phyloP scores from a whole-genome alignment of 768 basidiomycete species.

The Paxillus ammoniavirescens region DNA sequence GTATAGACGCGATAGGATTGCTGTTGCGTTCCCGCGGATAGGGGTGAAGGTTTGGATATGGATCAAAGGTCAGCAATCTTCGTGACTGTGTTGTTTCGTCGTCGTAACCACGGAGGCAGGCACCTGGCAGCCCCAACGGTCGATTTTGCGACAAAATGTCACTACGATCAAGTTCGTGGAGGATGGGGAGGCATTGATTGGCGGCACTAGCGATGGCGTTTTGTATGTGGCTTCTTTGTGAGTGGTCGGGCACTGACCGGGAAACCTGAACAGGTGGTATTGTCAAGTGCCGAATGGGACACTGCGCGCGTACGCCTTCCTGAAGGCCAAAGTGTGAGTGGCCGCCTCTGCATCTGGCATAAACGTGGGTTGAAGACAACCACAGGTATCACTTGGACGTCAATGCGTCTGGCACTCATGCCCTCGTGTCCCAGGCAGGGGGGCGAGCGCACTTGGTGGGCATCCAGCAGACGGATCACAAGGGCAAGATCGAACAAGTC shows the following conservation, averaged over 20 bases:
- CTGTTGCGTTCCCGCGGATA: constrained; percentile 55
- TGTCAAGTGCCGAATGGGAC: constrained; percentile 68
- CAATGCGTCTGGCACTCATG: constrained; percentile 46
- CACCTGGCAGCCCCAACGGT: constrained; percentile 62
- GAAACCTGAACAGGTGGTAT: constrained; percentile 49
- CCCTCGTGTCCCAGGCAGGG: constrained; percentile 51
- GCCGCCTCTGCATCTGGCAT: not conserved
- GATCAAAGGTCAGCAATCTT: constrained; percentile 44
- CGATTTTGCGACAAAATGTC: constrained; percentile 63
- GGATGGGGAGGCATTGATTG: constrained; percentile 60
- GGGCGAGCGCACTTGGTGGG: constrained; percentile 52
- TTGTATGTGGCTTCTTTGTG: constrained; percentile 41
- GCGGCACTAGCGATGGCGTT: constrained; percentile 69
- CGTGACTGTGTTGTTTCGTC: not conserved
- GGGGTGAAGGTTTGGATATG: constrained; percentile 68
- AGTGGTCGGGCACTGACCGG: constrained; percentile 9
- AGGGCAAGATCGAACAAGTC: constrained; percentile 51
- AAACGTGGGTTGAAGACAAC: constrained; percentile 9
- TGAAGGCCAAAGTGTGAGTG: constrained; percentile 58
- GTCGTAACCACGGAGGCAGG: constrained; percentile 34
- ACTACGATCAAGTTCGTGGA: constrained; percentile 63
- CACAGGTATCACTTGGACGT: constrained; percentile 54
- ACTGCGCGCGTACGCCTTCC: constrained; percentile 56
- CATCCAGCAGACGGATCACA: constrained; percentile 47
- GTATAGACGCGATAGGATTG: constrained; percentile 55